phyloP scores from a whole-genome alignment of 345 rosid species.

The Brassica juncea region DNA sequence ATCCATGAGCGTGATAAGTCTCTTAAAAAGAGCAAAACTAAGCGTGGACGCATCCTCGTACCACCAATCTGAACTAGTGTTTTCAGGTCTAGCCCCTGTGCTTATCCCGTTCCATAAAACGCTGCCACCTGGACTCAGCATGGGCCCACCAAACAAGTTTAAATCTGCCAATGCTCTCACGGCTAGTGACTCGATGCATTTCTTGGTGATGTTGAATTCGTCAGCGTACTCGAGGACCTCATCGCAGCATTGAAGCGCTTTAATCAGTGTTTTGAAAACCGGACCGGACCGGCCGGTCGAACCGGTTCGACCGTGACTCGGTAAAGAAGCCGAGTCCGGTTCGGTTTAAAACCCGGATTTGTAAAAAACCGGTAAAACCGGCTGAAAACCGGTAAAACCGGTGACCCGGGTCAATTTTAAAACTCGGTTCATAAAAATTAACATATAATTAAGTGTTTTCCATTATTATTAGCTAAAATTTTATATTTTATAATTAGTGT shows the following conservation, averaged over 20 bases:
- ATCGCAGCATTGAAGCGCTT: constrained; percentile 1
- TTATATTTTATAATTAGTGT: too few relatives aligned
- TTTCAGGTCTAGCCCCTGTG: background rate
- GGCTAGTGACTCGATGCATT: background rate
- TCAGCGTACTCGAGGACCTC: background rate
- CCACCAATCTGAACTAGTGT: background rate
- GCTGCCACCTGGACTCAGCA: background rate
- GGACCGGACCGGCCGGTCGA: too few relatives aligned
- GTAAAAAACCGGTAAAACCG: too few relatives aligned
- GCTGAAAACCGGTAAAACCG: too few relatives aligned
- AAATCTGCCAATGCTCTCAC: background rate
- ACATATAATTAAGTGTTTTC: too few relatives aligned
- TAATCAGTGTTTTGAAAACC: too few relatives aligned
- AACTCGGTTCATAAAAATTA: too few relatives aligned
- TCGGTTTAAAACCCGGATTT: too few relatives aligned
- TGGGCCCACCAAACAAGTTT: background rate
- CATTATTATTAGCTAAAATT: too few relatives aligned
- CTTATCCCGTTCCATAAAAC: background rate
- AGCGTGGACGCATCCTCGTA: background rate
- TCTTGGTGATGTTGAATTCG: background rate
- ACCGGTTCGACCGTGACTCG: too few relatives aligned
- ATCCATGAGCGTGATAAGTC: background rate
- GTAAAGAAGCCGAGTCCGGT: too few relatives aligned
- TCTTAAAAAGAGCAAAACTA: background rate
- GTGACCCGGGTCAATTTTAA: too few relatives aligned